Conservation (phyloP, 2,329 filamentous ascomycete genomes). For the Colletotrichum cordylinicola region DNA sequence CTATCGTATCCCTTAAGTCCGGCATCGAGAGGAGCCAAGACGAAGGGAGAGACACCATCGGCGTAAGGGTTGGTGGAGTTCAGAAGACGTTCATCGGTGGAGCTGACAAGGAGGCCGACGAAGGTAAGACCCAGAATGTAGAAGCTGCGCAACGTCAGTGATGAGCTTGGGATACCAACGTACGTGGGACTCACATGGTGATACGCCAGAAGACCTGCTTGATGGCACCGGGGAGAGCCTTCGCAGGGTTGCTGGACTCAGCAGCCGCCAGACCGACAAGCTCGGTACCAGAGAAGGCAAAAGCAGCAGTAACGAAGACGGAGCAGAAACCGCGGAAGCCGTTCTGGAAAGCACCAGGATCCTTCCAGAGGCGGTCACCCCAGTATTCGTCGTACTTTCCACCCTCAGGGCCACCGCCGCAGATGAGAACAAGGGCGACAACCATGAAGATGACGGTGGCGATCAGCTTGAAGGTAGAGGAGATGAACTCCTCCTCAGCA, state of each 20-base stretch:
- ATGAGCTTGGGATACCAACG: slow-evolving; percentile 29
- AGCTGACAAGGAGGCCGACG: slow-evolving; percentile 50
- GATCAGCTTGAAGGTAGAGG: slow-evolving; percentile 60
- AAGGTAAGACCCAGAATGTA: slow-evolving; percentile 56
- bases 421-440: slow-evolving; percentile 60
- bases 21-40: slow-evolving; percentile 40
- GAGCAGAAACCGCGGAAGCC: slow-evolving; percentile 74
- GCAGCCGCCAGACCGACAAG: slow-evolving; percentile 74
- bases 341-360: slow-evolving; percentile 64
- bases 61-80: slow-evolving; percentile 48
- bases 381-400: slow-evolving; percentile 46
- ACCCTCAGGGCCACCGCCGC: slow-evolving; percentile 59
- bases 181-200: slow-evolving; percentile 33
- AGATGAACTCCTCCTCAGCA: slow-evolving; percentile 62
- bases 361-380: slow-evolving; percentile 48
- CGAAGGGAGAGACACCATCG: slow-evolving; percentile 30
- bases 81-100: slow-evolving; percentile 49
- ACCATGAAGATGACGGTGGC: slow-evolving; percentile 69
- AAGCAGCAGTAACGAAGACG: slow-evolving; percentile 74
- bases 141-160: slow-evolving; percentile 33
- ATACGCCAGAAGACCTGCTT: slow-evolving; percentile 72
- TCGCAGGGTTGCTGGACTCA: slow-evolving; percentile 70
- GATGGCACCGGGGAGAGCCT: slow-evolving; percentile 77
- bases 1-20: slow-evolving; percentile 51
- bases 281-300: slow-evolving; percentile 72